Evolutionary conservation across 1,139 yeast genomes (phyloP).

Genomic region (Nakaseomyces uthaithaninus): DNA sequence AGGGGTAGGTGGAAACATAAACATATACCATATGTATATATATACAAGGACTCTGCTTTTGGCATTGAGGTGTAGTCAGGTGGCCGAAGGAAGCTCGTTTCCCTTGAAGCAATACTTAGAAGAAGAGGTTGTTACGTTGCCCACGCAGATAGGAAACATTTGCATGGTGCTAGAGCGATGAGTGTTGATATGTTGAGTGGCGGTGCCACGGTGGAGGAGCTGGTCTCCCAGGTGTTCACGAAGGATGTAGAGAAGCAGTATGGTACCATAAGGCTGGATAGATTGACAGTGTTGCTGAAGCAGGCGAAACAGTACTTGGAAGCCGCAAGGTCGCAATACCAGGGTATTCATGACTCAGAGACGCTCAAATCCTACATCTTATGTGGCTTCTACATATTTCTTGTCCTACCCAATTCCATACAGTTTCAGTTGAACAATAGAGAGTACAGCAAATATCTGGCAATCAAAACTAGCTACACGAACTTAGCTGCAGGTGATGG

Average conservation of each 20-base stretch:
- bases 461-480: conserved; percentile 21
- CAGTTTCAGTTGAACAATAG: conserved; percentile 36
- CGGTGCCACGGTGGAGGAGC: not conserved
- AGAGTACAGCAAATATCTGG: conserved; percentile 32
- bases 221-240: not conserved
- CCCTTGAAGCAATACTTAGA: too few species aligned
- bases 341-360: not conserved
- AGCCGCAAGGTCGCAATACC: not conserved
- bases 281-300: not conserved
- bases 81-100: too few species aligned
- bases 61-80: too few species aligned
- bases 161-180: too few species aligned
- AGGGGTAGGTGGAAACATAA: too few species aligned
- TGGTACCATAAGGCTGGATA: not conserved
- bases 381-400: conserved; percentile 27
- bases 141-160: too few species aligned
- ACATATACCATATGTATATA: too few species aligned
- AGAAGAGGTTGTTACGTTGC: too few species aligned
- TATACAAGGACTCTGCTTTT: too few species aligned
- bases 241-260: not conserved
- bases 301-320: not conserved
- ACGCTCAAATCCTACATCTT: not conserved
- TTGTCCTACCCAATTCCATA: conserved; percentile 35
- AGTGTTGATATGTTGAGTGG: not conserved
- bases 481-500: not conserved